Percentiles rank a stretch among this genome's conserved stretches.
Conservation (phyloP, 23 red algal species). For the Cyanidium caldarium region DNA sequence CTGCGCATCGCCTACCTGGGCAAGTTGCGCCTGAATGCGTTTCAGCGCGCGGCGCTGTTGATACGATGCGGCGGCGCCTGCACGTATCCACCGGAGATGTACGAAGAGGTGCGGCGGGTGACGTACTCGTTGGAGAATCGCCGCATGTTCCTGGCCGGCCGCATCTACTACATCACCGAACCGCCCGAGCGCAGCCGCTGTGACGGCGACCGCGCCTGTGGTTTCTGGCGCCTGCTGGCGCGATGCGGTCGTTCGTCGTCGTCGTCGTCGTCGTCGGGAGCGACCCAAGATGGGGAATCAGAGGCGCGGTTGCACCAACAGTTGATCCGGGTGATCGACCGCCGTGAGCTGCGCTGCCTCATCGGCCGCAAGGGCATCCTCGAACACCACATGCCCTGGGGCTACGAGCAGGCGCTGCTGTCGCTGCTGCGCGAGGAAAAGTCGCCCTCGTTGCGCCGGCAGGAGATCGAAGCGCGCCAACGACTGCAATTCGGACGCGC, state of each 20-base stretch:
- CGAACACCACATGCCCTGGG: conserved; percentile 5
- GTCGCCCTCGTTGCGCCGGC: background rate
- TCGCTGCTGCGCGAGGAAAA: background rate
- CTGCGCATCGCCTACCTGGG: conserved; percentile 10
- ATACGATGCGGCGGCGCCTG: background rate
- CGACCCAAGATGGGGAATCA: too few relatives aligned
- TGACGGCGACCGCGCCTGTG: background rate
- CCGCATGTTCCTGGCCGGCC: background rate
- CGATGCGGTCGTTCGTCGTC: background rate
- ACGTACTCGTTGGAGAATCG: conserved; percentile 1
- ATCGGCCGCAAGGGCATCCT: background rate
- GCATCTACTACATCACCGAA: background rate
- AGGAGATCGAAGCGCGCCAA: background rate
- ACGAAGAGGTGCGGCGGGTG: background rate
- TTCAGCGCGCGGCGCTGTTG: background rate
- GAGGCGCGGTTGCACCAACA: background rate
- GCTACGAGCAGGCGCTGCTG: background rate
- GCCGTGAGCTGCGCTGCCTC: background rate
- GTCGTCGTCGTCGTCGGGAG: background rate
- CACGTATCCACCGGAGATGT: conserved; percentile 3
- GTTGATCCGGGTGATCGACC: background rate
- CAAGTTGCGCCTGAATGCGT: background rate
- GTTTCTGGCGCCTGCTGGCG: background rate
- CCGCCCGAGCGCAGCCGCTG: background rate
- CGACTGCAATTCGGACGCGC: too few relatives aligned